phyloP scores from a whole-genome alignment of 495 filamentous ascomycete species.

The Cercophora scortea region DNA sequence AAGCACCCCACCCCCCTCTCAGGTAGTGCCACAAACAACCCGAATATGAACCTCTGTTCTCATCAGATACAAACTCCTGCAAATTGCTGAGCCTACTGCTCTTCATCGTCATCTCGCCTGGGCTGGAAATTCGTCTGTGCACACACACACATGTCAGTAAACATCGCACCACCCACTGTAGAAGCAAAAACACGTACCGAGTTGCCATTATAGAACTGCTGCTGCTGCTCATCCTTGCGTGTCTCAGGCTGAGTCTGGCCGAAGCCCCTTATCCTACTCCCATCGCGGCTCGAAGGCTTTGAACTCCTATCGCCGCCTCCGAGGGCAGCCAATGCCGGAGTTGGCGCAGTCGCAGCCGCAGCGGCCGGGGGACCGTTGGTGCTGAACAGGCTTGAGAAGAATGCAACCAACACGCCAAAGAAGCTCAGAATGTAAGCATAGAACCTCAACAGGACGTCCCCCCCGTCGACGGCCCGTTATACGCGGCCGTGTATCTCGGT shows the following conservation, averaged over 20 bases:
- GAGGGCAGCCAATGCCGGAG: too few species aligned
- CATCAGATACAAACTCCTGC: background rate
- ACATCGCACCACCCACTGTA: background rate
- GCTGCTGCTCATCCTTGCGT: slow-evolving; percentile 47
- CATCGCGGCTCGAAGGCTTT: background rate
- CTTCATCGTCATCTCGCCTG: slow-evolving; percentile 47
- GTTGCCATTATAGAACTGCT: slow-evolving; percentile 87
- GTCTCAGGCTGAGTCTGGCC: slow-evolving; percentile 6
- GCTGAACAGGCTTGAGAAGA: slow-evolving; percentile 27
- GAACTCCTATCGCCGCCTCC: too few species aligned
- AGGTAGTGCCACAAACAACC: background rate
- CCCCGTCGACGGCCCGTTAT: slow-evolving; percentile 30
- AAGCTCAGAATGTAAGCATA: slow-evolving; percentile 46
- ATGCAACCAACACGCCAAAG: slow-evolving; percentile 15
- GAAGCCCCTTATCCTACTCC: slow-evolving; percentile 15
- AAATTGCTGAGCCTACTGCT: background rate
- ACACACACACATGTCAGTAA: background rate
- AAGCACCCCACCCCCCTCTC: background rate
- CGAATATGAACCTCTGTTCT: too few species aligned
- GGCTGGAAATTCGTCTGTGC: slow-evolving; percentile 68
- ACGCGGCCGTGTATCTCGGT: slow-evolving; percentile 52
- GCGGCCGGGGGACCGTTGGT: slow-evolving; percentile 3
- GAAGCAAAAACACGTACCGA: slow-evolving; percentile 48
- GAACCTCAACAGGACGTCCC: slow-evolving; percentile 37
- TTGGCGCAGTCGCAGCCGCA: background rate